Conservation (phyloP, 176 grass and related monocot species). For the Urochloa ruziziensis region DNA sequence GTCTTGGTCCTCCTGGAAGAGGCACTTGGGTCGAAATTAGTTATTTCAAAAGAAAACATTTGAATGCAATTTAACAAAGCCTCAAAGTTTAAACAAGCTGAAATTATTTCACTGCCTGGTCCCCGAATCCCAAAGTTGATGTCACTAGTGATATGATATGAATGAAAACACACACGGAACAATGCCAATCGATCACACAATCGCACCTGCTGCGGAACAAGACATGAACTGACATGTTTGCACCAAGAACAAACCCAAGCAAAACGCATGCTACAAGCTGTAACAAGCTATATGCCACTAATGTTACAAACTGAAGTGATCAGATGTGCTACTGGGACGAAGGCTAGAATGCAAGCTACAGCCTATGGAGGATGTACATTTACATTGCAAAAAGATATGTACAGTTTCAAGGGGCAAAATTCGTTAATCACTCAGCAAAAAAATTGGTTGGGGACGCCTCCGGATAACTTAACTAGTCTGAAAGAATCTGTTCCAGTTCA, state of each 20-base stretch:
- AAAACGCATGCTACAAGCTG: not conserved
- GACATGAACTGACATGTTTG: not conserved
- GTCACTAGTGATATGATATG: not conserved
- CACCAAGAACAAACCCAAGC: not conserved
- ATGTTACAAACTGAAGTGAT: not conserved
- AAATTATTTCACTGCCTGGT: not conserved
- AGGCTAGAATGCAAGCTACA: not conserved
- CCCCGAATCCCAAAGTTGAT: not conserved
- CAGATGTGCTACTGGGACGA: not conserved
- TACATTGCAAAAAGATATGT: slow-evolving; percentile 25
- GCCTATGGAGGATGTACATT: not conserved
- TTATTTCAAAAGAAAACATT: too few relatives aligned
- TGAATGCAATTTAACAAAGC: not conserved
- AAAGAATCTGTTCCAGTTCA: slow-evolving; percentile 60
- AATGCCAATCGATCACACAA: not conserved
- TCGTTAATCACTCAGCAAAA: slow-evolving; percentile 23
- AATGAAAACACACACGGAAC: not conserved
- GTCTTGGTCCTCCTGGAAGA: too few relatives aligned
- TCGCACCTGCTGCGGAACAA: not conserved
- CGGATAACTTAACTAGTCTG: slow-evolving; percentile 39
- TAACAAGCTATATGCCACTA: not conserved
- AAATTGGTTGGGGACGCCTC: not conserved
- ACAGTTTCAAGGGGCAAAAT: slow-evolving; percentile 29
- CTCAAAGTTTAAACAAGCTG: too few relatives aligned
- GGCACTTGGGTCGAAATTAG: too few relatives aligned